Percentiles rank a stretch among this genome's conserved stretches.
phyloP scores from a whole-genome alignment of 768 basidiomycete species.

The Astraeus odoratus region DNA sequence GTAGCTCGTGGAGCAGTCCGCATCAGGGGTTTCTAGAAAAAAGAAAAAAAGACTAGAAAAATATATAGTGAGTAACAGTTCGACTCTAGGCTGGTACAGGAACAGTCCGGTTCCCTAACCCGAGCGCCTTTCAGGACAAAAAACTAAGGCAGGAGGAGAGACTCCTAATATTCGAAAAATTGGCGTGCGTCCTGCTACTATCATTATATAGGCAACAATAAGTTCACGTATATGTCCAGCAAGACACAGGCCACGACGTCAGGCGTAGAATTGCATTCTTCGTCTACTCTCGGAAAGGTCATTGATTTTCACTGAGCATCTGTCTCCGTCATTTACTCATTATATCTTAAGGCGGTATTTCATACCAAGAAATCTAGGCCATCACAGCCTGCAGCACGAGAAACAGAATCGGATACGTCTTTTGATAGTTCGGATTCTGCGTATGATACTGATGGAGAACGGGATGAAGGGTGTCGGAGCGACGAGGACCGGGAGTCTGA shows the following conservation, averaged over 20 bases:
- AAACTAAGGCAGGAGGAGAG: constrained; percentile 90
- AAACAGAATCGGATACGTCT: constrained; percentile 46
- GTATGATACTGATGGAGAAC: constrained; percentile 38
- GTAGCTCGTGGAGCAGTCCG: constrained; percentile 38
- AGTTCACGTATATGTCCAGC: constrained; percentile 37
- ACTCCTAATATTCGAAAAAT: constrained; percentile 64
- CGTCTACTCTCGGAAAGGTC: constrained; percentile 72
- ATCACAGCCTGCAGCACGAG: constrained; percentile 20
- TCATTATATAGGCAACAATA: neutral
- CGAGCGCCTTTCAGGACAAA: constrained; percentile 54
- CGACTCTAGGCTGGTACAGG: neutral
- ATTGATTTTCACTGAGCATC: constrained; percentile 10
- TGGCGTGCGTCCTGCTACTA: constrained; percentile 50
- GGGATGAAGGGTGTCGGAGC: neutral
- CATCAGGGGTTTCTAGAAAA: constrained; percentile 72
- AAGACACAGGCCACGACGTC: constrained; percentile 68
- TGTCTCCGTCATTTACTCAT: constrained; percentile 1
- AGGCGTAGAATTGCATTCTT: constrained; percentile 61
- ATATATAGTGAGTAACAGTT: constrained; percentile 65
- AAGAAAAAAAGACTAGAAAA: constrained; percentile 88
- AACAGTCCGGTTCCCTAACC: neutral
- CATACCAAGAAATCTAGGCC: constrained; percentile 43
- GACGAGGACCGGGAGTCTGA: constrained; percentile 13
- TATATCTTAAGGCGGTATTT: constrained; percentile 30
- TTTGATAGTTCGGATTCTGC: constrained; percentile 78